Conservation (phyloP, 352 stramenopile genomes). For the Phytophthora quininea region DNA sequence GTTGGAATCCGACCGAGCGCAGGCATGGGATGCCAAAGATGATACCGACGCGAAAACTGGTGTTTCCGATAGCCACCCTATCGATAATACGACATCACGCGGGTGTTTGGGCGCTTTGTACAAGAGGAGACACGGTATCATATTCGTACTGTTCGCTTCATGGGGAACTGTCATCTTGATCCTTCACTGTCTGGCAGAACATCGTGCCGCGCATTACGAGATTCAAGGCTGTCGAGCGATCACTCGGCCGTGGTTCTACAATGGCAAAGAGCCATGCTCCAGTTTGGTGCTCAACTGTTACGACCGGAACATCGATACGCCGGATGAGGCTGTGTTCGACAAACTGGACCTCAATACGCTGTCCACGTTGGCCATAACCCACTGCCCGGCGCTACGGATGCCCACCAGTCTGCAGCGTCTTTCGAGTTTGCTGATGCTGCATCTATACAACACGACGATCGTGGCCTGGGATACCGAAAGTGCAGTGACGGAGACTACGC, state of each 20-base stretch:
- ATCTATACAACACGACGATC: too few relatives aligned
- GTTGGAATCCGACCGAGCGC: not conserved
- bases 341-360: too few relatives aligned
- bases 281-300: conserved; percentile 28
- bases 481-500: too few relatives aligned
- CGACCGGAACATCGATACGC: not conserved
- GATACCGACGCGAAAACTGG: not conserved
- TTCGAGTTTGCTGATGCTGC: too few relatives aligned
- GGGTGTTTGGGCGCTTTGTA: not conserved
- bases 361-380: too few relatives aligned
- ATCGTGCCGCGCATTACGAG: conserved; percentile 1
- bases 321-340: too few relatives aligned
- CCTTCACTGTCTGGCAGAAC: not conserved
- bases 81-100: not conserved
- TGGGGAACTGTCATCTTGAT: conserved; percentile 9
- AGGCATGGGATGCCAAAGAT: not conserved
- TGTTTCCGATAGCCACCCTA: too few relatives aligned
- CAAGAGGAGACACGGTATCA: not conserved
- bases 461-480: too few relatives aligned
- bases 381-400: too few relatives aligned
- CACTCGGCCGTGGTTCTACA: conserved; percentile 21
- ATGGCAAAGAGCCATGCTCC: conserved; percentile 26
- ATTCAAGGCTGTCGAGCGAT: conserved; percentile 12
- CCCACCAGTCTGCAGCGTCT: too few relatives aligned
- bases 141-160: not conserved